phyloP scores from a whole-genome alignment of 2,329 filamentous ascomycete species.

The Plectosphaerella plurivora region DNA sequence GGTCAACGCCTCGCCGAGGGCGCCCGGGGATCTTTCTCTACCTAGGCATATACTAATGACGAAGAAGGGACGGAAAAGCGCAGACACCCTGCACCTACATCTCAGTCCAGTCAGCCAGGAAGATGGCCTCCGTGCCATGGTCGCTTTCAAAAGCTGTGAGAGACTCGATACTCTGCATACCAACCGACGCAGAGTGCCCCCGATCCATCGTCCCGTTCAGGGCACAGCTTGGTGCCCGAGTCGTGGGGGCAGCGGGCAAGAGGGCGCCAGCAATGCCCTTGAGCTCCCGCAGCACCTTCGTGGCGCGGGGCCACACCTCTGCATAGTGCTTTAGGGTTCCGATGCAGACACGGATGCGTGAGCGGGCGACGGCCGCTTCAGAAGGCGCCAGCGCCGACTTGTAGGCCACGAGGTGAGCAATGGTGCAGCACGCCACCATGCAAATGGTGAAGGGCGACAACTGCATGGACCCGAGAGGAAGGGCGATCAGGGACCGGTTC shows the following conservation, averaged over 20 bases:
- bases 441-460: slow-evolving; percentile 35
- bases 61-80: no score
- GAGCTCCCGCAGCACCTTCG: neutral
- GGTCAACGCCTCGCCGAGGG: no score
- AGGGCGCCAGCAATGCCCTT: neutral
- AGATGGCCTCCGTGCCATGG: no score
- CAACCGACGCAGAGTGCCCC: no score
- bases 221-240: no score
- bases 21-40: no score
- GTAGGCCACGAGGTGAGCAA: slow-evolving; percentile 1
- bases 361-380: neutral
- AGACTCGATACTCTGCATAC: no score
- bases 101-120: no score
- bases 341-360: neutral
- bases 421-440: slow-evolving; percentile 22
- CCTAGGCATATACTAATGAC: no score
- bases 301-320: neutral
- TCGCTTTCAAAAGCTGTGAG: no score
- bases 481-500: slow-evolving; percentile 11
- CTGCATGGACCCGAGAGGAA: slow-evolving; percentile 25
- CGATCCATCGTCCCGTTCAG: no score
- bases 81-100: no score
- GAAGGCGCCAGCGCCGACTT: neutral
- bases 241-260: neutral
- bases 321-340: slow-evolving; percentile 1